These are phyloP conservation scores for Olyra latifolia DNA, from an alignment of 176 grass and related monocot genomes.

Conservation along the genomic window DNA sequence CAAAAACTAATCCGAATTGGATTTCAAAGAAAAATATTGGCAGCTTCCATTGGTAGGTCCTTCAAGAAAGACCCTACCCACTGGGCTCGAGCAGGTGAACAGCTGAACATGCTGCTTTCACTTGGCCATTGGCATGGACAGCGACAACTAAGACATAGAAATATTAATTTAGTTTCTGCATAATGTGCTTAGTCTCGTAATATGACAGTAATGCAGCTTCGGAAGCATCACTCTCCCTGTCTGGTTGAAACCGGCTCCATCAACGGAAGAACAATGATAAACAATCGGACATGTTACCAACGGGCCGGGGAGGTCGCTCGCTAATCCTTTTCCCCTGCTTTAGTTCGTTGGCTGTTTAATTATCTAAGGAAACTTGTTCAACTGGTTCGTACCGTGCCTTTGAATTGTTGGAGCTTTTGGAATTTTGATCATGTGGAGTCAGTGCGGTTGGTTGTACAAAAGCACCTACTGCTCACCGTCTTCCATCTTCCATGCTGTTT, in stretches of 20 bases:
- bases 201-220: background rate
- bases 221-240: background rate
- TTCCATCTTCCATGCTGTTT: slow-evolving; percentile 1
- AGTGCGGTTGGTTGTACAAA: slow-evolving; percentile 24
- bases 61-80: background rate
- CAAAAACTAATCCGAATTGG: background rate
- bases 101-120: background rate
- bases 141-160: background rate
- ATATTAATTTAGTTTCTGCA: background rate
- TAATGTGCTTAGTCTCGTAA: background rate
- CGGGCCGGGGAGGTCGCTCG: slow-evolving; percentile 25
- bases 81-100: slow-evolving; percentile 29
- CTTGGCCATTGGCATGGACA: background rate
- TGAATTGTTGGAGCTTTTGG: background rate
- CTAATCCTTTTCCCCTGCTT: slow-evolving; percentile 38
- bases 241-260: background rate
- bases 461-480: background rate
- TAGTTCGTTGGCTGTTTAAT: slow-evolving; percentile 30
- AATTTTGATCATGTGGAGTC: slow-evolving; percentile 20
- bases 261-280: background rate
- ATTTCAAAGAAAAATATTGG: background rate
- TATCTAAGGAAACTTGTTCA: slow-evolving; percentile 16
- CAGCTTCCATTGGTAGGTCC: background rate
- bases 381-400: background rate
- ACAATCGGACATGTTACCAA: slow-evolving; percentile 17